These are phyloP conservation scores for Casuarina equisetifolia DNA, from an alignment of 306 rosid species.

Conservation along the genomic window DNA sequence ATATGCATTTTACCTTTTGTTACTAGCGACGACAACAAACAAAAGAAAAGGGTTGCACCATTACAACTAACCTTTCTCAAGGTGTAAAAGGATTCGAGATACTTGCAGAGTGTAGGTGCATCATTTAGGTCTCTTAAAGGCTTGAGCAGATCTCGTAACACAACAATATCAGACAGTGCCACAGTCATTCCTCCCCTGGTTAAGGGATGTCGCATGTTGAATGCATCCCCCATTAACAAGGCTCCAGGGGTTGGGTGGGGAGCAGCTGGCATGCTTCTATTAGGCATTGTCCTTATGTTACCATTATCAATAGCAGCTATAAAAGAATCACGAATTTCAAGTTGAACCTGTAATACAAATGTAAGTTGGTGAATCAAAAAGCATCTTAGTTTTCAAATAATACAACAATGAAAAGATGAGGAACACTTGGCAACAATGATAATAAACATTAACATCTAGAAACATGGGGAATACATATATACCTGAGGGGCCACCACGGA, in stretches of 20 bases:
- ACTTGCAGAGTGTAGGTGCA: constrained; percentile 73
- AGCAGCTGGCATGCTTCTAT: constrained; percentile 95
- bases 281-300: constrained; percentile 89
- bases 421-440: background rate
- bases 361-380: constrained; percentile 21
- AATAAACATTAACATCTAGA: background rate
- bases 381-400: background rate
- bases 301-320: constrained; percentile 81
- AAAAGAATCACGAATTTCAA: constrained; percentile 68
- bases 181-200: constrained; percentile 99
- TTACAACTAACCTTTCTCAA: constrained; percentile 62
- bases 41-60: background rate
- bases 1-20: background rate
- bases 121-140: constrained; percentile 73
- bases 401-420: constrained; percentile 9
- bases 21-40: background rate
- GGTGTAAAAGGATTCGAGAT: constrained; percentile 87
- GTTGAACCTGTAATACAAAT: constrained; percentile 59
- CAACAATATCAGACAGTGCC: constrained; percentile 85
- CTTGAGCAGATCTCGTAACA: constrained; percentile 80
- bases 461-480: background rate
- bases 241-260: constrained; percentile 96
- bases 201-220: constrained; percentile 97
- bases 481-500: constrained; percentile 89
- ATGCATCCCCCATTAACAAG: constrained; percentile 91